Evolutionary conservation across 148 eudicot genomes (phyloP).

Genomic region (Camellia granthamiana): DNA sequence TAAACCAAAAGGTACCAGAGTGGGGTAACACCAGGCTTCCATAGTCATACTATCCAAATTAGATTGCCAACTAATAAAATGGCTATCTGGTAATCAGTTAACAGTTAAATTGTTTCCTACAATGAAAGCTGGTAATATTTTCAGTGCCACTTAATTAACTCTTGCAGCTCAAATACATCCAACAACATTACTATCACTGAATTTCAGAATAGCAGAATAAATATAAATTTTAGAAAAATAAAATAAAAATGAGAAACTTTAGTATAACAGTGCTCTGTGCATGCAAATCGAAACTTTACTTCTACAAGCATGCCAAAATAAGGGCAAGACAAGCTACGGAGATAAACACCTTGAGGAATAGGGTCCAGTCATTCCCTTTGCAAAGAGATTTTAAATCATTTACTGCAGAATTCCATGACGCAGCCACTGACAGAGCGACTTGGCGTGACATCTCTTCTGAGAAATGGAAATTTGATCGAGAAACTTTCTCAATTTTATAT

Average conservation of each 20-base stretch:
- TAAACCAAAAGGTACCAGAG: neutral
- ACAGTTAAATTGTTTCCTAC: neutral
- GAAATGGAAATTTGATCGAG: slow-evolving; percentile 59
- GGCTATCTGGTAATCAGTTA: neutral
- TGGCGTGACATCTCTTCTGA: slow-evolving; percentile 61
- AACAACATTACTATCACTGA: neutral
- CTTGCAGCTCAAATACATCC: neutral
- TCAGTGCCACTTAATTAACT: neutral
- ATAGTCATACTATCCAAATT: neutral
- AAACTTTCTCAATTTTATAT: slow-evolving; percentile 70
- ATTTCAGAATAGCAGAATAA: neutral
- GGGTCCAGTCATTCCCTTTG: slow-evolving; percentile 62
- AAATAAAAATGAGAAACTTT: neutral
- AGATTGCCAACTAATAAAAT: no score
- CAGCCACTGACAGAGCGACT: slow-evolving; percentile 52
- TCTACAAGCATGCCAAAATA: slow-evolving; percentile 2
- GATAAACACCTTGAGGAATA: slow-evolving; percentile 62
- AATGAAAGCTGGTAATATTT: neutral
- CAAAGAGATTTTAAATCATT: slow-evolving; percentile 62
- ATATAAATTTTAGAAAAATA: neutral
- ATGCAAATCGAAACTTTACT: neutral
- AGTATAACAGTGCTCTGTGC: neutral
- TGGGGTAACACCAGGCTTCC: neutral
- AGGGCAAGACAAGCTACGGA: neutral
- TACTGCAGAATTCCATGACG: slow-evolving; percentile 59